Evolutionary conservation across 1,139 yeast genomes (phyloP).

Genomic region (Hemisphaericaspora xylanilytica): DNA sequence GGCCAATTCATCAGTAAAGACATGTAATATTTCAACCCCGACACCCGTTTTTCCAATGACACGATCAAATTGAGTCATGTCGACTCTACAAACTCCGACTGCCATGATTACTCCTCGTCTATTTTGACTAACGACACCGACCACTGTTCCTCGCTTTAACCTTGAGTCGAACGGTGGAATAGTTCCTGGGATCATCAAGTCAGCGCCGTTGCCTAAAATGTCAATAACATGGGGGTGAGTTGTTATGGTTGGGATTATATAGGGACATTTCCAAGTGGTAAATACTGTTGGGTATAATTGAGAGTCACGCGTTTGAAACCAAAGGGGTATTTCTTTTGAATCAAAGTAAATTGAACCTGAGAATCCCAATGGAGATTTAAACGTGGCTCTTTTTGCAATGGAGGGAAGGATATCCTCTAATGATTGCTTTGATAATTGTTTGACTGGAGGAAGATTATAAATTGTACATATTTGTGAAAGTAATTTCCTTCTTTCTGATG

Average conservation of each 20-base stretch:
- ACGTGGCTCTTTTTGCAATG: slow-evolving; percentile 63
- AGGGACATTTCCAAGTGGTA: slow-evolving; percentile 70
- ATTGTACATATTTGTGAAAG: slow-evolving; percentile 45
- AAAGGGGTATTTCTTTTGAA: slow-evolving; percentile 62
- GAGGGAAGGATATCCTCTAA: slow-evolving; percentile 54
- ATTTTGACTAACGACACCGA: slow-evolving; percentile 65
- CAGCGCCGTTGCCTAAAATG: slow-evolving; percentile 72
- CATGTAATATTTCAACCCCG: slow-evolving; percentile 64
- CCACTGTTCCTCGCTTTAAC: slow-evolving; percentile 52
- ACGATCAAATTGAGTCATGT: slow-evolving; percentile 42
- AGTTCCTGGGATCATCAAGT: slow-evolving; percentile 89
- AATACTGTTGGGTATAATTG: slow-evolving; percentile 66
- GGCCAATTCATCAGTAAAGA: slow-evolving; percentile 52
- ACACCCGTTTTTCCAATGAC: slow-evolving; percentile 60
- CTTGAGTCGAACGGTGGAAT: slow-evolving; percentile 67
- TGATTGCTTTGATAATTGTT: not conserved
- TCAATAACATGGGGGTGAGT: slow-evolving; percentile 74
- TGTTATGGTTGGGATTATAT: slow-evolving; percentile 58
- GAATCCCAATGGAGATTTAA: slow-evolving; percentile 51
- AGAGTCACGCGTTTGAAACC: slow-evolving; percentile 64
- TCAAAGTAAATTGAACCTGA: slow-evolving; percentile 67
- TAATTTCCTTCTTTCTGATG: slow-evolving; percentile 73
- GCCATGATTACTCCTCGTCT: slow-evolving; percentile 69
- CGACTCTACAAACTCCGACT: slow-evolving; percentile 62
- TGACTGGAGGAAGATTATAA: slow-evolving; percentile 36